Percentiles rank a stretch among this genome's conserved stretches.
phyloP scores from a whole-genome alignment of 331 rosid species.

The Malus hybrid region DNA sequence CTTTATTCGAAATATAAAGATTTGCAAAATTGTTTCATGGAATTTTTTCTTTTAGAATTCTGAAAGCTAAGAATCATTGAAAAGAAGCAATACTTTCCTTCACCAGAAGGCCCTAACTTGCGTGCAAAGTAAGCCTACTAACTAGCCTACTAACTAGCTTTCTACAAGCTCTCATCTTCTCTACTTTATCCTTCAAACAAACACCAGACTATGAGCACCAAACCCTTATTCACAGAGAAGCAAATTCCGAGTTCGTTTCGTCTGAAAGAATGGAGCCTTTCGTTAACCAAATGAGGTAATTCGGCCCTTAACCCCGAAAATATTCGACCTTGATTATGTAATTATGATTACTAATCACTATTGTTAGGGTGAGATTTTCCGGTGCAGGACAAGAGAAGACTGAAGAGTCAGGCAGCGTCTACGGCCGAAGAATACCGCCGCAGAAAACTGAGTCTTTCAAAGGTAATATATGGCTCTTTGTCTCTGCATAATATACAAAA shows the following conservation, averaged over 20 bases:
- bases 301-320: background rate
- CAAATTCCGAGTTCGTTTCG: constrained; percentile 12
- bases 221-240: constrained; percentile 7
- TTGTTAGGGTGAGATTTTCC: constrained; percentile 32
- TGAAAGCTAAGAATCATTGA: constrained; percentile 2
- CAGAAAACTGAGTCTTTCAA: constrained; percentile 43
- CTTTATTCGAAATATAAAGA: background rate
- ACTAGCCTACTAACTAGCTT: constrained; percentile 1
- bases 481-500: background rate
- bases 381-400: constrained; percentile 14
- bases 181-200: constrained; percentile 38
- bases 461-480: constrained; percentile 31
- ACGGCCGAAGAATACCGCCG: constrained; percentile 2
- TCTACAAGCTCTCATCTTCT: background rate
- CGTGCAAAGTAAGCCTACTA: constrained; percentile 44
- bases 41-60: background rate
- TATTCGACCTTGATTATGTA: background rate
- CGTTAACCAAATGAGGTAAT: constrained; percentile 44
- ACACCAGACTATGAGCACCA: constrained; percentile 5
- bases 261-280: constrained; percentile 23
- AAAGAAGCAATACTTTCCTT: constrained; percentile 51
- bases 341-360: constrained; percentile 7
- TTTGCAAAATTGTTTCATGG: background rate
- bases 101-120: constrained; percentile 16
- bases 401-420: constrained; percentile 20